These are phyloP conservation scores for Epichloe baconii DNA, from an alignment of 2,329 filamentous ascomycete species.

Conservation along the genomic window DNA sequence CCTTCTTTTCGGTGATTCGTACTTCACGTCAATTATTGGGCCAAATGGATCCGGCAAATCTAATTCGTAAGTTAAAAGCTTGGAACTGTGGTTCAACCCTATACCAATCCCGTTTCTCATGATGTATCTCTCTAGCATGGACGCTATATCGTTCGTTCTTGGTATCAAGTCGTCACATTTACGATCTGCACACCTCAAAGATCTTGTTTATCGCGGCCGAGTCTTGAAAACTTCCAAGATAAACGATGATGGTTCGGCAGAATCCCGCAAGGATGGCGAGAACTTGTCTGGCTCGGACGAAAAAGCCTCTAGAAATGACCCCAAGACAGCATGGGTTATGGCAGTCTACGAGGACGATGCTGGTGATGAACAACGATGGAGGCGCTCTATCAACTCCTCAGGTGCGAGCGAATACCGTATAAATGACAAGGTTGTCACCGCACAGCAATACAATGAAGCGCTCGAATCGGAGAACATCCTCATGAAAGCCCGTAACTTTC, in stretches of 20 bases:
- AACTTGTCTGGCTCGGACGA: conserved; percentile 49
- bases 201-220: conserved; percentile 89
- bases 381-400: conserved; percentile 77
- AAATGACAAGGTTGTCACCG: conserved; percentile 80
- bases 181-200: conserved; percentile 83
- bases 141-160: conserved; percentile 96
- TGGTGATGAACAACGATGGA: conserved; percentile 90
- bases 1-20: conserved; percentile 90
- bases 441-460: conserved; percentile 84
- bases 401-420: conserved; percentile 94
- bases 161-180: conserved; percentile 98
- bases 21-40: conserved; percentile 98
- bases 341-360: conserved; percentile 97
- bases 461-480: conserved; percentile 91
- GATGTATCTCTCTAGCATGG: conserved; percentile 53
- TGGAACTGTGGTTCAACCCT: not conserved
- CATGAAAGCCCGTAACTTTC: conserved; percentile 94
- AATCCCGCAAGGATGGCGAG: conserved; percentile 47
- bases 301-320: conserved; percentile 62
- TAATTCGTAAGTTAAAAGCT: conserved; percentile 60
- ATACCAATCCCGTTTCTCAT: not conserved
- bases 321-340: conserved; percentile 97
- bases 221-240: conserved; percentile 87
- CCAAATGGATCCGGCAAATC: conserved; percentile 99
- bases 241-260: conserved; percentile 75